Percentiles rank a stretch among this genome's conserved stretches.
Evolutionary conservation across 75 land plant species (phyloP).

Genomic region (Pinus tabuliformis): DNA sequence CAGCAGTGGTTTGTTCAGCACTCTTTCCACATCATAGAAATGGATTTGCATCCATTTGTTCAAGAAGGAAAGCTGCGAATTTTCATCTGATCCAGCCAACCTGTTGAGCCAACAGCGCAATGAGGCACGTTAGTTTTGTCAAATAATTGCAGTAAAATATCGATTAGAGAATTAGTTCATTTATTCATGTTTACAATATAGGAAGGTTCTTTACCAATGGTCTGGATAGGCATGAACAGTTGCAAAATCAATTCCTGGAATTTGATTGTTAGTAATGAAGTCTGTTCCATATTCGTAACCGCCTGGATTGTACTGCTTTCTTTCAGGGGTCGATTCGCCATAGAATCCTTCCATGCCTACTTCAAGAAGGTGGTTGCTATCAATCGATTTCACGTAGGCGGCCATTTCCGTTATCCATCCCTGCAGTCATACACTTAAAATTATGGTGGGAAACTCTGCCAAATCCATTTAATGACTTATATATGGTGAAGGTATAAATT

Average conservation of each 20-base stretch:
- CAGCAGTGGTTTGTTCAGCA: constrained; percentile 44
- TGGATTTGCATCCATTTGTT: constrained; percentile 37
- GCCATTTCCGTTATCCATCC: constrained; percentile 60
- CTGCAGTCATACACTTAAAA: constrained; percentile 18
- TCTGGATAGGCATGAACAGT: constrained; percentile 65
- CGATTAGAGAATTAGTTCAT: not conserved
- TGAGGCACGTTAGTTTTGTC: not conserved
- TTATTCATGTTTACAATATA: no score
- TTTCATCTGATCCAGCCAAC: constrained; percentile 22
- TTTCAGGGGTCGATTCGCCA: constrained; percentile 21
- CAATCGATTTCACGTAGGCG: constrained; percentile 44
- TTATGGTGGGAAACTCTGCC: not conserved
- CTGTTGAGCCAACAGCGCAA: constrained; percentile 14
- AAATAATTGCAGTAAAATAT: not conserved
- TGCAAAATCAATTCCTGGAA: constrained; percentile 44
- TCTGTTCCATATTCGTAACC: constrained; percentile 39
- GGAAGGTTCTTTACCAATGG: constrained; percentile 25
- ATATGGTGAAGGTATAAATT: no score
- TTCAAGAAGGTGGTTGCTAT: constrained; percentile 48
- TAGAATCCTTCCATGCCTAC: constrained; percentile 64
- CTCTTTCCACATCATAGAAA: constrained; percentile 21
- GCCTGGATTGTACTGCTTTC: constrained; percentile 19
- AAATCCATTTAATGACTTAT: no score
- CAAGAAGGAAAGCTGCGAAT: constrained; percentile 31
- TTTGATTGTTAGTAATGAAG: constrained; percentile 39